Evolutionary conservation across 1,284 basidiomycete genomes (phyloP).

Genomic region (Malassezia slooffiae): DNA sequence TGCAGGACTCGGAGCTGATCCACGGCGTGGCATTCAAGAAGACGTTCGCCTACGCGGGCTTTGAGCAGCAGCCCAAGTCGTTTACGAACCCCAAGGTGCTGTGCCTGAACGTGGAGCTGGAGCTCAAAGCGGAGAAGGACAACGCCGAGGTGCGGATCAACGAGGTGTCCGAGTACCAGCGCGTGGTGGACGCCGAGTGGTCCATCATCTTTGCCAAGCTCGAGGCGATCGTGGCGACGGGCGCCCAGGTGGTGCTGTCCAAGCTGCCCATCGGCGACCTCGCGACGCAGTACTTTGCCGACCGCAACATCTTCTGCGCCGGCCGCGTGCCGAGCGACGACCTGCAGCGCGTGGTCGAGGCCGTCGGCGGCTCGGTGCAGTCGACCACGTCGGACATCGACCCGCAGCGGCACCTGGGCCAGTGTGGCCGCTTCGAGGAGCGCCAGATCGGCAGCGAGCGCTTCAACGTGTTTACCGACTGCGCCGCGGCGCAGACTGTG

Average conservation of each 20-base stretch:
- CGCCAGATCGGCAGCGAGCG: constrained; percentile 91
- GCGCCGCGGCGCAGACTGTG: constrained; percentile 90
- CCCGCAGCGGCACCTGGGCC: constrained; percentile 71
- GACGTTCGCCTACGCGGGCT: constrained; percentile 97
- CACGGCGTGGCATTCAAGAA: constrained; percentile 98
- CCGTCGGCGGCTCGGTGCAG: constrained; percentile 87
- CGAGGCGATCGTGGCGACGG: constrained; percentile 88
- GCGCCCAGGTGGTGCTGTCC: constrained; percentile 92
- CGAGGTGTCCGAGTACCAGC: constrained; percentile 76
- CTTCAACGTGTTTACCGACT: constrained; percentile 91
- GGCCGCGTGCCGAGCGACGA: constrained; percentile 86
- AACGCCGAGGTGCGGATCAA: constrained; percentile 97
- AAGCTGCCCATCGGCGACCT: constrained; percentile 97
- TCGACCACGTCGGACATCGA: constrained; percentile 88
- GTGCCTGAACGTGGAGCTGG: constrained; percentile 93
- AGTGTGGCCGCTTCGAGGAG: constrained; percentile 84
- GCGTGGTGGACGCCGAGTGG: constrained; percentile 99
- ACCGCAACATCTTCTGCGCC: constrained; percentile 97
- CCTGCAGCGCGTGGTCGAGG: constrained; percentile 85
- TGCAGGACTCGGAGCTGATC: constrained; percentile 79
- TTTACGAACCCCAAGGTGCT: constrained; percentile 82
- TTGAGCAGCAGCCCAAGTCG: constrained; percentile 94
- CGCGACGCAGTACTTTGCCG: constrained; percentile 98
- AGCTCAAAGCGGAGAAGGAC: constrained; percentile 98
- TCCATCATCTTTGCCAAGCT: constrained; percentile 98